These are phyloP conservation scores for Melanogaster broomeanus DNA, from an alignment of 768 basidiomycete genomes.

Conservation along the genomic window DNA sequence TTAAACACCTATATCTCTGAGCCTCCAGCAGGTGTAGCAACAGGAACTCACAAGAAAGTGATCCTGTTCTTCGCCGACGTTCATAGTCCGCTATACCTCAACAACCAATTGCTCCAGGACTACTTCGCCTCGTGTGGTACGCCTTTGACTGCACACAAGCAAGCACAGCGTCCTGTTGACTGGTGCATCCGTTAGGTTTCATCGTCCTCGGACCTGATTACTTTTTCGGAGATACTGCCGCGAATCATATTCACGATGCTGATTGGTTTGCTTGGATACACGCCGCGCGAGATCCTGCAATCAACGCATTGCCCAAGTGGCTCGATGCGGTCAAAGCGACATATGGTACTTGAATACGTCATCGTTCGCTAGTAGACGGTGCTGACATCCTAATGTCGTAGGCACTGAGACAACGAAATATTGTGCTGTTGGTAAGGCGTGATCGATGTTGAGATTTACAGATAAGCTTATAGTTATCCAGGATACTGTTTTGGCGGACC, in stretches of 20 bases:
- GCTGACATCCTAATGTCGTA: neutral
- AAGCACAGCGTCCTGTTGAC: neutral
- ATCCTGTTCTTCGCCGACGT: slow-evolving; percentile 59
- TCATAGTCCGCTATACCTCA: slow-evolving; percentile 53
- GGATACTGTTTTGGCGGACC: slow-evolving; percentile 62
- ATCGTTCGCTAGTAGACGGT: neutral
- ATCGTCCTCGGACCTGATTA: slow-evolving; percentile 61
- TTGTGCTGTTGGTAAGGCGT: slow-evolving; percentile 41
- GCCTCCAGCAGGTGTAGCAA: slow-evolving; percentile 30
- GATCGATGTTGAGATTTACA: neutral
- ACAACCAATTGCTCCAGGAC: slow-evolving; percentile 60
- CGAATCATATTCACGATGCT: slow-evolving; percentile 29
- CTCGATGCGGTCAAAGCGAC: slow-evolving; percentile 46
- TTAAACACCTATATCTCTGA: slow-evolving; percentile 57
- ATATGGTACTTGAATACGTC: slow-evolving; percentile 39
- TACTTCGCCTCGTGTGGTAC: slow-evolving; percentile 61
- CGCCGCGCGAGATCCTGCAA: slow-evolving; percentile 33
- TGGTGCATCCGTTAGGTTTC: slow-evolving; percentile 42
- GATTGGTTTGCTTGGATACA: slow-evolving; percentile 44
- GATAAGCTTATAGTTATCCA: slow-evolving; percentile 10
- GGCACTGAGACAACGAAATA: slow-evolving; percentile 39
- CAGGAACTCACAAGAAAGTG: slow-evolving; percentile 39
- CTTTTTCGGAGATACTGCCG: slow-evolving; percentile 51
- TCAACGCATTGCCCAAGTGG: slow-evolving; percentile 48
- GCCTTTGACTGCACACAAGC: slow-evolving; percentile 1